Percentiles rank a stretch among this genome's conserved stretches.
These are phyloP conservation scores for Lizonia empirigonia DNA, from an alignment of 2,329 filamentous ascomycete genomes.

Conservation along the genomic window DNA sequence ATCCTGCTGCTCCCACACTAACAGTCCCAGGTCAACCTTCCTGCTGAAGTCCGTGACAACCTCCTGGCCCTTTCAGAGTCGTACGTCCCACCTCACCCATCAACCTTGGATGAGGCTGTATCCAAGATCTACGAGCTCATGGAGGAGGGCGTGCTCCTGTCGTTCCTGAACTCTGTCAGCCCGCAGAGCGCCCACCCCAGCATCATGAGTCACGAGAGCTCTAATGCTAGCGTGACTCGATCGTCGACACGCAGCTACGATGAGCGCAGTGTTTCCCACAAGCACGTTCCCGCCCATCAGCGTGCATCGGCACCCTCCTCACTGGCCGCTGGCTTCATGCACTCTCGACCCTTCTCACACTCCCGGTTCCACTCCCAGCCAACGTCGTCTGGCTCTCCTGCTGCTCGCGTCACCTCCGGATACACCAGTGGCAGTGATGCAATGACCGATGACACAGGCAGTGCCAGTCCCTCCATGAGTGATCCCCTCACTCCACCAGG, in stretches of 20 bases:
- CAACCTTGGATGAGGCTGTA: constrained; percentile 79
- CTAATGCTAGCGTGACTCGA: constrained; percentile 48
- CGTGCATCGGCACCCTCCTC: constrained; percentile 49
- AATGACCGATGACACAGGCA: constrained; percentile 69
- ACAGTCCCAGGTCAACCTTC: constrained; percentile 67
- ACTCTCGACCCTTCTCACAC: constrained; percentile 43
- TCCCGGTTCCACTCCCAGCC: constrained; percentile 47
- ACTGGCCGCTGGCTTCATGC: constrained; percentile 47
- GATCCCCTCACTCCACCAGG: constrained; percentile 78
- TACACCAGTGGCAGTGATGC: constrained; percentile 52
- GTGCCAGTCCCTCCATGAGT: constrained; percentile 54
- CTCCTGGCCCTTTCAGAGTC: constrained; percentile 68
- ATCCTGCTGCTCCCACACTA: constrained; percentile 19
- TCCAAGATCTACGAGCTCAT: constrained; percentile 92
- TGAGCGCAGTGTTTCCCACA: constrained; percentile 43
- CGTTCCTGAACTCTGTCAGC: constrained; percentile 77
- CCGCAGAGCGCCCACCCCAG: constrained; percentile 54
- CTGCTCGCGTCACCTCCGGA: constrained; percentile 36
- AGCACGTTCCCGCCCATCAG: constrained; percentile 41
- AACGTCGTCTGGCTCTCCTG: constrained; percentile 39
- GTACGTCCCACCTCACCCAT: constrained; percentile 72
- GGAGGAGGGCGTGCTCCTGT: constrained; percentile 93
- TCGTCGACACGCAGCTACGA: constrained; percentile 50
- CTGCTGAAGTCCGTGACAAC: constrained; percentile 80
- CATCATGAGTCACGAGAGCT: constrained; percentile 48